Base-by-base conservation (phyloP, 805 yeast genomes). In the Kazachstania psychrophila region DNA sequence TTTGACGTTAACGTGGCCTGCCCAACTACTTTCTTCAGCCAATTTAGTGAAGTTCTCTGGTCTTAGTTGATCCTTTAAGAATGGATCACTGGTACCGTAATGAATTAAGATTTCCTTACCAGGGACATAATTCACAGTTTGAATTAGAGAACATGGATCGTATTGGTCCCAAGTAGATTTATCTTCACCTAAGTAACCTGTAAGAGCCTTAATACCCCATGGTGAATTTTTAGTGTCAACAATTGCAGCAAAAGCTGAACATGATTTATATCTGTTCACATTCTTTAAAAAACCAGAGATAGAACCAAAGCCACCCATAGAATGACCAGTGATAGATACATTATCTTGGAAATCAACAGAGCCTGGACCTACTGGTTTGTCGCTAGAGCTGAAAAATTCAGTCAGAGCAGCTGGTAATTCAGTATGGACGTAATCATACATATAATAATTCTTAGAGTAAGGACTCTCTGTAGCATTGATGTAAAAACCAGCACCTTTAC, bases 291-390 rank as follows among this genome's bases (percentile, higher is more conserved):
- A 76, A n/a, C 77, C 66, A 42, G 80, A 64, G 42, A 89, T 61
- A 0, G 98, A 94, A 39, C 97, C 98, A 56, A 73, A 85, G 1
- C 98, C 98, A 34, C 98, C 98, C 97, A 92, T 92, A 1, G 98
- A 92, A 60, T 92, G 97, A 30, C 98, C 98, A n/a, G 92, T 77
- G 46, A 89, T 75, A 15, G 89, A 73, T 35, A 77, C 70, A 28
- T 72, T 78, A 27, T 62, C 56, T 18, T 49, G 25, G 43, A 79
- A 77, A 59, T 89, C 86, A 42, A 89, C 64, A 28, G 61, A 58
- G 2, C 63, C 42, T 37, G 58, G 70, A 13, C 62, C 58, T 23
- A 10, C 10, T 24, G 10, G 50, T 47, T 23, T 44, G 34, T 10
- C 22, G 3, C 11, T 23, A 5, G 29, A 15, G 38, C 58, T 62